Evolutionary conservation across 441 rosid genomes (phyloP), one percentile per base, ranked within the genome.

Genomic region (Cnidoscolus chayamansa): DNA sequence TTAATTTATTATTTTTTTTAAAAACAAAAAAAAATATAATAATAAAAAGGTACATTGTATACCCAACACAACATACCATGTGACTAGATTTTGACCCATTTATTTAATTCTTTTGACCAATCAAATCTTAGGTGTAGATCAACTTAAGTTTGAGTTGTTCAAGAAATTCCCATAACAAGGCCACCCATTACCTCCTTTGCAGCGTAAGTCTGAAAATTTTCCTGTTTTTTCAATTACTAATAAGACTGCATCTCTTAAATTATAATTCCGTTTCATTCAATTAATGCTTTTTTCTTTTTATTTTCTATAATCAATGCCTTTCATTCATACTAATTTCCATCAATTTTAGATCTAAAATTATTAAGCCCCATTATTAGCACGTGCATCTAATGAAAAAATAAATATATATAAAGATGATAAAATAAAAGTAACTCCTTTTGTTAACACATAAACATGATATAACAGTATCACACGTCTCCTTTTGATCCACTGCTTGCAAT

Each of bases 41-140:
- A 69, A 10, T 3, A 40, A 32, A 30, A 32, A 67, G 78, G 63
- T 72, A 70, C 82, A 67, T 58, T 78, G 79, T 68, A 51, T 73
- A 53, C 54, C 72, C 61, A 72, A 63, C 71, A 77, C 67, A 82
- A 78, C 86, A 85, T 58, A 68, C 78, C 89, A 87, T 88, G 90
- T 90, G 90, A 71, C 78, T 56, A 75, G 73, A 83, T 83, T 79
- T 90, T 84, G 87, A 86, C 87, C 67, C 81, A 80, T 74, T 63
- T 65, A 17, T 65, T 53, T 61, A 40, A 49, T 79, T 9, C 69
- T 35, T 78, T 84, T 89, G 88, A 84, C 89, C 83, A 73, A 81
- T 85, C 86, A 86, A 80, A 77, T 72, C 65, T 67, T 35, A 13
- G 35, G 9, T 53, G 32, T 31, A 5, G 45, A 40, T 66, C 55